Percentiles rank a stretch among this genome's conserved stretches.
phyloP scores from a whole-genome alignment of 139 green algal genomes.

The Haematococcus lacustris region DNA sequence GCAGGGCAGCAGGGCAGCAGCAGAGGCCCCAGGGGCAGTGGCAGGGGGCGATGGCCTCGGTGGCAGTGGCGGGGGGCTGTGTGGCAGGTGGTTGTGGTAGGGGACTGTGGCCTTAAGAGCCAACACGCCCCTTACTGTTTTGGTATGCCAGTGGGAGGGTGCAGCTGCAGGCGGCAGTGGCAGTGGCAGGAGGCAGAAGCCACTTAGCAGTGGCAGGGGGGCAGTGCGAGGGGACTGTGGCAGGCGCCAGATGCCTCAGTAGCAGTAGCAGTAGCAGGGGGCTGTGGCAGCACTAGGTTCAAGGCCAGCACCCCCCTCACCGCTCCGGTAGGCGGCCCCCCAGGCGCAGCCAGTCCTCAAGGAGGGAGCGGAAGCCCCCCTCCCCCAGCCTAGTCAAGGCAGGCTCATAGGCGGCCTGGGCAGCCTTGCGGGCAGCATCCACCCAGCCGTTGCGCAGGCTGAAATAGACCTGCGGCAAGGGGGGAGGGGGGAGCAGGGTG shows the following conservation, averaged over 20 bases:
- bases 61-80: neutral
- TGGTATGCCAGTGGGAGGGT: neutral
- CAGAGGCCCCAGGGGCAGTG: neutral
- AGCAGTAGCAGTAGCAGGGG: neutral
- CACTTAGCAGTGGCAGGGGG: too few species aligned
- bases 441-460: conserved; percentile 59
- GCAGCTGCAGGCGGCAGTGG: neutral
- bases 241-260: too few species aligned
- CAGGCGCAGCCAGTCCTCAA: conserved; percentile 37
- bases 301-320: conserved; percentile 1
- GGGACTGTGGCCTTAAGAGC: neutral
- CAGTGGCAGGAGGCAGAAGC: neutral
- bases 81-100: neutral
- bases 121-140: neutral
- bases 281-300: neutral
- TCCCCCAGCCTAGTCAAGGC: conserved; percentile 3
- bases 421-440: conserved; percentile 46
- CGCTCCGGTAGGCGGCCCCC: conserved; percentile 20
- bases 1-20: neutral
- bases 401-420: conserved; percentile 34
- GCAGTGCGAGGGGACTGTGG: too few species aligned
- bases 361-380: conserved; percentile 8
- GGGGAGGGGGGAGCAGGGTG: neutral
- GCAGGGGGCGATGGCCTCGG: too few species aligned
- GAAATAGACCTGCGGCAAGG: conserved; percentile 51